Base-by-base conservation (phyloP, 352 stramenopile species). In the Halophytophthora polymorphica region DNA sequence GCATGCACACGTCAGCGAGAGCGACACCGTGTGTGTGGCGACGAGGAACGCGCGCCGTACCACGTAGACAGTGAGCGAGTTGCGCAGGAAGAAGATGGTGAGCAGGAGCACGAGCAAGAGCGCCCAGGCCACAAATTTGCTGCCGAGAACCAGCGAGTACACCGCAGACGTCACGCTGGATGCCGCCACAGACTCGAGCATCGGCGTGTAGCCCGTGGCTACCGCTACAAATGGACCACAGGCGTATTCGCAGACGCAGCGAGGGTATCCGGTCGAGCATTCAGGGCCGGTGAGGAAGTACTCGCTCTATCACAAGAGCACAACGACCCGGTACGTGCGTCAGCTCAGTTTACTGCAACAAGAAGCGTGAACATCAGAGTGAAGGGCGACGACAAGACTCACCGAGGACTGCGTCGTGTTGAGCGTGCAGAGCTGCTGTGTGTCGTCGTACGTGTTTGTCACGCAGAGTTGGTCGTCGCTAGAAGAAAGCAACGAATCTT, bases 171-270 rank as follows among this genome's bases (percentile, higher is more conserved):
- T 42, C 28, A 69, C 38, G 14, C 59, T 48, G 0, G 69, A 64
- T 2, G 64, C 69, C 5, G 59, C 35, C 29, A 78, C 50, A 44
- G 54, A 51, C 14, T 47, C 45, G 33, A 75, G 22, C 0, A 93
- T 39, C 14, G 71, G 62, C 2, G 58, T 53, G 36, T 85, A 89
- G 1, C 76, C 80, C 21, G 67, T 75, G 0, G 47, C 23, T 8
- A 66, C 60, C 21, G 47, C 46, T 6, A 69, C 45, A 31, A 92
- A 92, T 15, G 79, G 78, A 0, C 79, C 82, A 38, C 82, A 92
- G 0, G 75, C 73, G 7, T 75, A 59, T n/a, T 65, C 48, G 39
- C 74, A 88, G 11, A 92, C 53, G 15, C 78, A 92, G 12, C 71
- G 61, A 22, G 77, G 77, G 18, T 86, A 89, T n/a, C 73, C 71